phyloP scores from a whole-genome alignment of 2,329 filamentous ascomycete genomes.

The Chrysoporthe deuterocubensis region DNA sequence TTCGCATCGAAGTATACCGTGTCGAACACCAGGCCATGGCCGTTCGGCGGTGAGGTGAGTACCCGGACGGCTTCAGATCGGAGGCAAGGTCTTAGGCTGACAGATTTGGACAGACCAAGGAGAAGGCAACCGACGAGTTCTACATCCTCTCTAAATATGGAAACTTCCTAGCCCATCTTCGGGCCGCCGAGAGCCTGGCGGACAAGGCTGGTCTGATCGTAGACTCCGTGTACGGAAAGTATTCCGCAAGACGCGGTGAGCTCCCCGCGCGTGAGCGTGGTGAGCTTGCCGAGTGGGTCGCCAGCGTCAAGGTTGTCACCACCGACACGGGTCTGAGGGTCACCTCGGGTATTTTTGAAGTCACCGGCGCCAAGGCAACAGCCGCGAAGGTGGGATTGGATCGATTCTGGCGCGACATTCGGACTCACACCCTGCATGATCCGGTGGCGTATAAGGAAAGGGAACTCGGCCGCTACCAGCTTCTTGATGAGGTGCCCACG shows the following conservation, averaged over 20 bases:
- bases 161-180: constrained; percentile 64
- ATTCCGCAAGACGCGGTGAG: constrained; percentile 44
- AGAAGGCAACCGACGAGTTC: constrained; percentile 63
- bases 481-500: constrained; percentile 61
- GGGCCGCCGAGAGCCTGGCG: constrained; percentile 61
- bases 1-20: constrained; percentile 61
- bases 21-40: constrained; percentile 64
- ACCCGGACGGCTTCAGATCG: accelerated
- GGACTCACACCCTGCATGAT: constrained; percentile 69
- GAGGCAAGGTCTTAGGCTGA: background rate
- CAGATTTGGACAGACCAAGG: constrained; percentile 49
- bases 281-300: constrained; percentile 65
- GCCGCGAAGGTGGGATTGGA: constrained; percentile 63
- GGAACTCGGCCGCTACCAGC: constrained; percentile 61
- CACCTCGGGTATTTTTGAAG: constrained; percentile 66
- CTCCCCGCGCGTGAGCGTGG: constrained; percentile 59
- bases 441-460: constrained; percentile 70
- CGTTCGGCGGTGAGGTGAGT: constrained; percentile 62
- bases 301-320: constrained; percentile 64
- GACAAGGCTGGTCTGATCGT: constrained; percentile 58
- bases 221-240: constrained; percentile 49
- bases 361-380: constrained; percentile 63
- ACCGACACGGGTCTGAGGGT: constrained; percentile 64
- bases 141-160: constrained; percentile 69
- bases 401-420: constrained; percentile 68